Evolutionary conservation across 768 basidiomycete genomes (phyloP).

Genomic region (Tulasnella sp.): DNA sequence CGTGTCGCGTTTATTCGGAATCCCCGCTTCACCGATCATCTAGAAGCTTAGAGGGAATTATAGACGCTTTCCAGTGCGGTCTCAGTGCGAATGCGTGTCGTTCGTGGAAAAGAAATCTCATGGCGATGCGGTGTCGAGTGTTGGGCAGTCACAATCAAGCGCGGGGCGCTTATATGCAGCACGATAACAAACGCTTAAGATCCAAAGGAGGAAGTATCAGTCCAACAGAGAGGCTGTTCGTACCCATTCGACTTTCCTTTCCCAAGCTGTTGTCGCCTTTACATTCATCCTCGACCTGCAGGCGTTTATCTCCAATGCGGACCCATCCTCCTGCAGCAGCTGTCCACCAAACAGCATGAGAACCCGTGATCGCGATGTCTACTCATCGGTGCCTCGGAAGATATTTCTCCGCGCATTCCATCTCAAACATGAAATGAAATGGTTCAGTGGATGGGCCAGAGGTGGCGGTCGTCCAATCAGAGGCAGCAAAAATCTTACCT

Average conservation of each 20-base stretch:
- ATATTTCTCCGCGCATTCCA: no score
- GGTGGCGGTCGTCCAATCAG: no score
- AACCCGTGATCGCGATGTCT: no score
- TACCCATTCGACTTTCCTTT: no score
- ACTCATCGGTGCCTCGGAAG: no score
- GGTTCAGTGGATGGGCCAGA: no score
- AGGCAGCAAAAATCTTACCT: no score
- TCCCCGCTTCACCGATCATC: not conserved
- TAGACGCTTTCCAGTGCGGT: not conserved
- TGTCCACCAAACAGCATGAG: no score
- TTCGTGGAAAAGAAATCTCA: not conserved
- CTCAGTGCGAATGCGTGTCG: not conserved
- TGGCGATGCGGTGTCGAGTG: not conserved
- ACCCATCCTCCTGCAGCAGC: no score
- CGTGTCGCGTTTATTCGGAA: slow-evolving; percentile 2
- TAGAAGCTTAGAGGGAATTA: not conserved
- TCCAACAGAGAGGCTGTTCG: not conserved
- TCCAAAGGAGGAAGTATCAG: not conserved
- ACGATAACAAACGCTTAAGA: not conserved
- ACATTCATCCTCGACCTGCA: not conserved
- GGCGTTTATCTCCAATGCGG: not conserved
- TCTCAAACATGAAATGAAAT: no score
- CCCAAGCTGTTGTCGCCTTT: no score
- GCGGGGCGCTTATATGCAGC: not conserved
- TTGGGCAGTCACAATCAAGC: not conserved